Base-by-base conservation (phyloP, 495 filamentous ascomycete genomes). In the Aspergillus bridgeri region DNA sequence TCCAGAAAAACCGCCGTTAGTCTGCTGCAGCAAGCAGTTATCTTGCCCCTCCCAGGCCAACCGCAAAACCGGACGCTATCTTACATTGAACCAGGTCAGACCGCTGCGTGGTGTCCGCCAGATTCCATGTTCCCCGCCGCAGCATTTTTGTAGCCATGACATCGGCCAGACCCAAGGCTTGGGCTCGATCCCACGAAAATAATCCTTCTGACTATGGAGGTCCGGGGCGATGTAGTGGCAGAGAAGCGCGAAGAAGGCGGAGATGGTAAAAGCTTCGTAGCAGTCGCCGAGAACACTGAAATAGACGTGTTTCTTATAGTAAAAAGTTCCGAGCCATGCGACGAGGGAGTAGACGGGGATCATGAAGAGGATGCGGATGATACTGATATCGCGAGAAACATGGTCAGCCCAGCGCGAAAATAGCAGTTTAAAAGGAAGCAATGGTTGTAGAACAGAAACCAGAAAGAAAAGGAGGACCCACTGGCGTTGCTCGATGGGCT, bases 331-430 rank as follows among this genome's bases (percentile, higher is more conserved):
- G 53, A 96, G 82, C 76, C 89, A 92, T 44, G 89, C 85, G 51
- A 92, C 88, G 48, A 85, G 74, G 25, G 89, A 81, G 67, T 96
- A 96, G 52, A 96, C 78, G 23, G 92, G 92, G 27, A 96, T 82
- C 91, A 96, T 95, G 64, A 91, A 87, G 5, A 96, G 81, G 57
- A 96, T 94, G 45, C 92, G 90, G 57, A 96, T 92, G 59, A 96
- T 93, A 69, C 87, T 92, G 65, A 18, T 20, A 79, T 84, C 60
- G 19, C 44, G 25, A 42, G 48, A 38, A 49, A 59, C 59, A 46
- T 48, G 23, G 63, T 70, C 29, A 67, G 61, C 33, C 13, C 33
- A 47, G 45, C 45, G 45, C 45, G 22, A 22, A 5, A 51, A n/a
- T 27, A 9, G 3, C n/a, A 21, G 15, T 17, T 15, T 8, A 7